Evolutionary conservation across 139 green algal species (phyloP).

Genomic region (Yamagishiella unicocca): DNA sequence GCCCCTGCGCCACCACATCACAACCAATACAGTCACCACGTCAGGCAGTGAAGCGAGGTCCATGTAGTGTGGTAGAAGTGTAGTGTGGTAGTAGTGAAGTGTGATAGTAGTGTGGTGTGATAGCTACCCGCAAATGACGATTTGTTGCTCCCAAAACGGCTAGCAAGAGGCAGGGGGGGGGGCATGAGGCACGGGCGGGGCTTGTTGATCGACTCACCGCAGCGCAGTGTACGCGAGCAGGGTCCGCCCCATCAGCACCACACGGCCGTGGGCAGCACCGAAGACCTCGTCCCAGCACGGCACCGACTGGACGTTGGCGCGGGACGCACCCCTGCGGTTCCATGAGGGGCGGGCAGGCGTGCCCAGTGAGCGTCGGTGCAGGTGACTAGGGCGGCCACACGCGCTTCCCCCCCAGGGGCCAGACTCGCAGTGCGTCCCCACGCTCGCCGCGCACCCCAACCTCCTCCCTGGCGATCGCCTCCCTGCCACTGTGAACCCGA

Average conservation of each 20-base stretch:
- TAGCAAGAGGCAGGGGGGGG: neutral
- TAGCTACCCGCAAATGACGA: neutral
- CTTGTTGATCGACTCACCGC: neutral
- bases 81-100: neutral
- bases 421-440: no score
- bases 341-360: no score
- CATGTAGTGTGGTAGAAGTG: no score
- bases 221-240: constrained; percentile 28
- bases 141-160: neutral
- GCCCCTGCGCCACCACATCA: no score
- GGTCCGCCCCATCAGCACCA: constrained; percentile 5
- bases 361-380: no score
- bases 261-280: neutral
- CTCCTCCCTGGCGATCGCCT: no score
- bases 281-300: constrained; percentile 6
- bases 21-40: no score
- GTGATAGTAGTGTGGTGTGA: neutral
- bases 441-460: no score
- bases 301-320: neutral
- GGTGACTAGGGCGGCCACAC: no score
- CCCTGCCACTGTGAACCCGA: no score
- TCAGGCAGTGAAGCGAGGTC: no score
- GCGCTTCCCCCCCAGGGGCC: no score
- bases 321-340: neutral
- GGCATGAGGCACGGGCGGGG: neutral